Percentiles rank a stretch among this genome's conserved stretches.
Conservation (phyloP, 2,329 filamentous ascomycete genomes). For the Xylaria sp. region DNA sequence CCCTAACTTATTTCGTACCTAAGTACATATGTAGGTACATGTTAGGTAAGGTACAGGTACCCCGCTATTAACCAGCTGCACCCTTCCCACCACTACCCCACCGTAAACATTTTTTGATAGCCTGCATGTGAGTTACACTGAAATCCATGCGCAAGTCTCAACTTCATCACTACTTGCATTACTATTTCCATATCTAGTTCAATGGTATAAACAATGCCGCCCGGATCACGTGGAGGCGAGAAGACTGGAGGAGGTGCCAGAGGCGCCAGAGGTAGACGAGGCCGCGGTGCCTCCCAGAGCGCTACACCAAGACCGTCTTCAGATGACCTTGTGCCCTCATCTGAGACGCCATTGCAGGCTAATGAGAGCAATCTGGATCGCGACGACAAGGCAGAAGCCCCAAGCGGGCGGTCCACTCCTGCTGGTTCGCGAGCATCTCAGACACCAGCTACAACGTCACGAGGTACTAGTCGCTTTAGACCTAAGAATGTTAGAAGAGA, state of each 20-base stretch:
- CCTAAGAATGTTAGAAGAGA: constrained; percentile 63
- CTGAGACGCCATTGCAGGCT: constrained; percentile 31
- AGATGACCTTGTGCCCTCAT: constrained; percentile 30
- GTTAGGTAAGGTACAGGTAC: background rate
- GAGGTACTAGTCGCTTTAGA: constrained; percentile 56
- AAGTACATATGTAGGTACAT: background rate
- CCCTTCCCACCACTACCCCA: constrained; percentile 37
- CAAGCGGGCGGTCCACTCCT: constrained; percentile 32
- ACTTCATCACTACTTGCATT: background rate
- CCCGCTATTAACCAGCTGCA: constrained; percentile 31
- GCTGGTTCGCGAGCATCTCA: constrained; percentile 44
- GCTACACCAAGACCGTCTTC: constrained; percentile 26
- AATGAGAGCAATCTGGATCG: constrained; percentile 3
- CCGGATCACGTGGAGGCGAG: constrained; percentile 40
- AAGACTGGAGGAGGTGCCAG: constrained; percentile 39
- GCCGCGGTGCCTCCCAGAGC: constrained; percentile 35
- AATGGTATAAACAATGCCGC: constrained; percentile 44
- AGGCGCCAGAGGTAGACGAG: constrained; percentile 41
- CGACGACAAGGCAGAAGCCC: constrained; percentile 11
- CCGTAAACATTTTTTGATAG: constrained; percentile 48
- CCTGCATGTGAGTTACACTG: constrained; percentile 24
- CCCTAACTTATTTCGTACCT: no score
- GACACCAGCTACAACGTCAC: constrained; percentile 52
- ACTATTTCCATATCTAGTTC: background rate
- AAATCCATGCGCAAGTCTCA: constrained; percentile 3